These are phyloP conservation scores for Termitomyces sp. DNA, from an alignment of 768 basidiomycete genomes.

Conservation along the genomic window DNA sequence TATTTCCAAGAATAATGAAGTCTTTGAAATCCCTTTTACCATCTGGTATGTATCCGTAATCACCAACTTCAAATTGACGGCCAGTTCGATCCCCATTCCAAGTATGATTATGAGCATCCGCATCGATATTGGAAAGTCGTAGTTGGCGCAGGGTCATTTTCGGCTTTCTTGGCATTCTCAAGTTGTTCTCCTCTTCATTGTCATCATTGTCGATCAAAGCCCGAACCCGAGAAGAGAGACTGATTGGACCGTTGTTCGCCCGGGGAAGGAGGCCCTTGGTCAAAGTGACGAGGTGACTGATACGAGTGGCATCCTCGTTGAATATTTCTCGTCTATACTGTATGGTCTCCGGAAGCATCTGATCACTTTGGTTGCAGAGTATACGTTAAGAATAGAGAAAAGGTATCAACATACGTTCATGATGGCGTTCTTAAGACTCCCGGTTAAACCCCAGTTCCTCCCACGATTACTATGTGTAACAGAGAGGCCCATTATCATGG, in stretches of 20 bases:
- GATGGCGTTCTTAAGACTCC: constrained; percentile 32
- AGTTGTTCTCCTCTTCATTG: constrained; percentile 17
- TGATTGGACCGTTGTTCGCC: constrained; percentile 24
- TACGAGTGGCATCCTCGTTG: constrained; percentile 23
- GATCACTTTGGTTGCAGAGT: background rate
- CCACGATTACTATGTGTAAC: constrained; percentile 31
- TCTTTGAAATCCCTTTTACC: constrained; percentile 28
- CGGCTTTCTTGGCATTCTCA: constrained; percentile 7
- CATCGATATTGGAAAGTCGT: constrained; percentile 32
- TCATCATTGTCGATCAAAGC: constrained; percentile 20
- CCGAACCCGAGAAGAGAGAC: constrained; percentile 26
- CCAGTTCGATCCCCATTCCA: constrained; percentile 36
- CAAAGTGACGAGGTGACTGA: constrained; percentile 38
- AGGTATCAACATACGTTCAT: constrained; percentile 24
- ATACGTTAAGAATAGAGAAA: background rate
- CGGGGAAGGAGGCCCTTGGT: constrained; percentile 36
- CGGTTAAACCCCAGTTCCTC: constrained; percentile 37
- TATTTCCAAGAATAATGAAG: constrained; percentile 36
- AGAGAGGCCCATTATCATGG: constrained; percentile 40
- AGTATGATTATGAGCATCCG: constrained; percentile 30
- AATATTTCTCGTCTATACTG: constrained; percentile 21
- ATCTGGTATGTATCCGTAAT: constrained; percentile 39
- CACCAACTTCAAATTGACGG: constrained; percentile 37
- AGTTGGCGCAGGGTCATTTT: constrained; percentile 32
- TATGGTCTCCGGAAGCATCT: constrained; percentile 41